A percentile compares a stretch with the other conserved stretches of the same genome.
These are phyloP conservation scores for Clitopilus hobsonii DNA, from an alignment of 768 basidiomycete genomes.

Conservation along the genomic window DNA sequence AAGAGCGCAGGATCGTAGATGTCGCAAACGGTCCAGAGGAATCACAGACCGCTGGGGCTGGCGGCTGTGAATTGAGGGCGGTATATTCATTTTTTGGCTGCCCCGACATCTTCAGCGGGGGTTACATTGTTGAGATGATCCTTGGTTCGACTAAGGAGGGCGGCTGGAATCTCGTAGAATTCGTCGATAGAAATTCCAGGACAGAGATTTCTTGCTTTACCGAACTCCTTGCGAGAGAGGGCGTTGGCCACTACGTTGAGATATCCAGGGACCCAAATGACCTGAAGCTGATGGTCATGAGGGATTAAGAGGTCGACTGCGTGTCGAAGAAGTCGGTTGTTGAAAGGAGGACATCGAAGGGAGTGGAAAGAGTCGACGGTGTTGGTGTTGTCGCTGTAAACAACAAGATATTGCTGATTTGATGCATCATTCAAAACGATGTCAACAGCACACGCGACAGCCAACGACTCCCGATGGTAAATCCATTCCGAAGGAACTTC, in stretches of 20 bases:
- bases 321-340: slow-evolving; percentile 15
- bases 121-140: neutral
- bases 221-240: slow-evolving; percentile 10
- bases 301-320: slow-evolving; percentile 16
- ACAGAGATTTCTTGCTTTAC: neutral
- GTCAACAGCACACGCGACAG: slow-evolving; percentile 16
- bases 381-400: slow-evolving; percentile 16
- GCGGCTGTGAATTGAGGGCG: neutral
- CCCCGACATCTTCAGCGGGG: neutral
- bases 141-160: neutral
- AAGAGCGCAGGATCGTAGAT: neutral
- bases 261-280: slow-evolving; percentile 7
- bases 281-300: slow-evolving; percentile 9
- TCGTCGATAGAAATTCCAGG: neutral
- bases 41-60: neutral
- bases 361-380: slow-evolving; percentile 15
- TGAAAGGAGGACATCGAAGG: slow-evolving; percentile 11
- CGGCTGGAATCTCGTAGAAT: neutral
- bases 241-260: slow-evolving; percentile 16
- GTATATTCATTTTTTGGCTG: neutral
- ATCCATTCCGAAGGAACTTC: slow-evolving; percentile 14
- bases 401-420: neutral
- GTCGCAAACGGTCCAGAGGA: neutral
- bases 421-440: neutral
- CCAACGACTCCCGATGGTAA: slow-evolving; percentile 21